phyloP scores from a whole-genome alignment of 352 stramenopile genomes.

The Phytophthora sp. region DNA sequence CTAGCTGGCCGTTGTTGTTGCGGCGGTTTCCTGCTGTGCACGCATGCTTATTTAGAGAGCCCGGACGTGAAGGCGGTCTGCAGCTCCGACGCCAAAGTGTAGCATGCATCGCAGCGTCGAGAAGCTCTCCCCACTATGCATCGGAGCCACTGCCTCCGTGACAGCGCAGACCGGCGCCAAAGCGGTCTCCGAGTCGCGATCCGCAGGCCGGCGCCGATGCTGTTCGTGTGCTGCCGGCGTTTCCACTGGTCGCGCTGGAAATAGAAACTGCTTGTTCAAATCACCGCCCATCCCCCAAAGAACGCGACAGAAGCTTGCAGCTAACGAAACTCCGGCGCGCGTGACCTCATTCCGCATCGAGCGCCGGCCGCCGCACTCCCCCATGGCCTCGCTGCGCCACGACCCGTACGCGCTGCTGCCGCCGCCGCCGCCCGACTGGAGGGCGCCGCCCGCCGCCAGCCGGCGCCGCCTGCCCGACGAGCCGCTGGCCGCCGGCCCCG shows the following conservation, averaged over 20 bases:
- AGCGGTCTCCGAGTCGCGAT: too few relatives aligned
- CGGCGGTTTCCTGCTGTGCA: not conserved
- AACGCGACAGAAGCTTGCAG: constrained; percentile 12
- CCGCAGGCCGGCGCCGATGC: too few relatives aligned
- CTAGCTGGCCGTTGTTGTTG: not conserved
- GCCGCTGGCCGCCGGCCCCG: not conserved
- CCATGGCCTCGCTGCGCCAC: constrained; percentile 2
- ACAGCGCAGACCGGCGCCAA: too few relatives aligned
- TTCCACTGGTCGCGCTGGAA: not conserved
- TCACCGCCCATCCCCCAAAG: constrained; percentile 2
- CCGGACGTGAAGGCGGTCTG: not conserved
- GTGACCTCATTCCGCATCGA: constrained; percentile 15
- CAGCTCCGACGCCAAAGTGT: too few relatives aligned
- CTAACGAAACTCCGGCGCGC: constrained; percentile 1
- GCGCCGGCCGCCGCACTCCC: not conserved
- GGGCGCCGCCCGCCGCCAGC: not conserved
- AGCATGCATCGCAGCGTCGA: too few relatives aligned
- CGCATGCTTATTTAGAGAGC: not conserved
- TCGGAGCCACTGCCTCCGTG: too few relatives aligned
- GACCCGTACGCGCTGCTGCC: not conserved
- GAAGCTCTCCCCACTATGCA: too few relatives aligned
- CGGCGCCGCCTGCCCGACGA: not conserved
- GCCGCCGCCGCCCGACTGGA: not conserved
- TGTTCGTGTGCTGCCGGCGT: too few relatives aligned
- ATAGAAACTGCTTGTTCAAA: constrained; percentile 1